A percentile compares a stretch with the other conserved stretches of the same genome.
phyloP scores from a whole-genome alignment of 768 basidiomycete genomes.

The Scleroderma bovista region DNA sequence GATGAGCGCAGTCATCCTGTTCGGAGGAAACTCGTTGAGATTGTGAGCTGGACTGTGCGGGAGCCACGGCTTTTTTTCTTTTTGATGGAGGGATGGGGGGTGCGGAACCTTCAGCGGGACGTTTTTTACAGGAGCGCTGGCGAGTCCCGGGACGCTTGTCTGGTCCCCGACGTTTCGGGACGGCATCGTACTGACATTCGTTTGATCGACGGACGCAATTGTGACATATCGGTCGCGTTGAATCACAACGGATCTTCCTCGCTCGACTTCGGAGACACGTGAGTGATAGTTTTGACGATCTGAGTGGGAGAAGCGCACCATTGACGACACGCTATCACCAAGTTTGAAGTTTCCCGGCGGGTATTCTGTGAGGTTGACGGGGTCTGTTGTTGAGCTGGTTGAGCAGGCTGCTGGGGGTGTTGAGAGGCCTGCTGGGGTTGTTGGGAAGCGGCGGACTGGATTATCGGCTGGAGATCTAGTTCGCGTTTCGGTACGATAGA shows the following conservation, averaged over 20 bases:
- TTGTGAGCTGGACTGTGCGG: constrained; percentile 23
- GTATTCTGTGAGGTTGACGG: constrained; percentile 29
- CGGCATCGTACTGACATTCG: constrained; percentile 73
- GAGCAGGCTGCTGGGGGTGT: background rate
- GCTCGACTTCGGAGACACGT: constrained; percentile 55
- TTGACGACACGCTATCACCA: constrained; percentile 81
- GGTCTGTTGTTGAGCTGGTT: constrained; percentile 22
- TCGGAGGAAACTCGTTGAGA: constrained; percentile 23
- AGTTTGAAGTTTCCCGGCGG: constrained; percentile 56
- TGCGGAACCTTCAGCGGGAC: constrained; percentile 51
- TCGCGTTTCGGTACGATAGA: constrained; percentile 41
- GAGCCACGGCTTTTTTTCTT: constrained; percentile 41
- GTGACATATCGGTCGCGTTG: constrained; percentile 72
- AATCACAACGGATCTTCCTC: constrained; percentile 84
- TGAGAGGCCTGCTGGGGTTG: constrained; percentile 2
- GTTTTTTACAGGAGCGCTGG: constrained; percentile 81
- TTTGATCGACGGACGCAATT: constrained; percentile 78
- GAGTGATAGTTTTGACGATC: constrained; percentile 18
- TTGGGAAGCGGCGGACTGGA: background rate
- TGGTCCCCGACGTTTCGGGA: constrained; percentile 77
- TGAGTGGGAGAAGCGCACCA: constrained; percentile 50
- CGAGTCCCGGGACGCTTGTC: constrained; percentile 84
- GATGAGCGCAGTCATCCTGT: constrained; percentile 17
- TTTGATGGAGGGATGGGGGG: constrained; percentile 47
- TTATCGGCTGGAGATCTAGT: constrained; percentile 32